These are phyloP conservation scores for Microsporum audouinii DNA, from an alignment of 2,329 filamentous ascomycete genomes.

Conservation along the genomic window DNA sequence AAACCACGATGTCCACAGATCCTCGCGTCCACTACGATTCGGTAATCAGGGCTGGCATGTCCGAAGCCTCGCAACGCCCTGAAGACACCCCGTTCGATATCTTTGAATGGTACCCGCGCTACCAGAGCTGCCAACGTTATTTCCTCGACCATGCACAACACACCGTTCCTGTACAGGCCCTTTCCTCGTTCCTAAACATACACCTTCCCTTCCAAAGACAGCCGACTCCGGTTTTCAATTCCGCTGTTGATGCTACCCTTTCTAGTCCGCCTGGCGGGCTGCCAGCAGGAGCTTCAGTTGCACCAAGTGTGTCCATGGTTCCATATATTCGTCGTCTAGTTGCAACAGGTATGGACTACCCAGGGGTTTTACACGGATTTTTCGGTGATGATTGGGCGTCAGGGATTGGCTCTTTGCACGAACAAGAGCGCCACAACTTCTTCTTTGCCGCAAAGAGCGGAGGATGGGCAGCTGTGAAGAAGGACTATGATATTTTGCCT, in stretches of 20 bases:
- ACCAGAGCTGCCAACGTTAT: conserved; percentile 79
- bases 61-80: conserved; percentile 26
- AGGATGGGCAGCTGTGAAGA: conserved; percentile 79
- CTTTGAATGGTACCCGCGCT: conserved; percentile 84
- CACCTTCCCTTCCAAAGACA: conserved; percentile 71
- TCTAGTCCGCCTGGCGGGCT: conserved; percentile 36
- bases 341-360: conserved; percentile 80
- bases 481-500: conserved; percentile 75
- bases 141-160: conserved; percentile 89
- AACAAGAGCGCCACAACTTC: conserved; percentile 85
- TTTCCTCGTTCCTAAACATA: conserved; percentile 87
- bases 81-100: conserved; percentile 45
- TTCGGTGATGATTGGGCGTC: conserved; percentile 86
- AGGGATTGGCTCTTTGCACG: conserved; percentile 71
- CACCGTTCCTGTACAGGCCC: conserved; percentile 67
- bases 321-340: conserved; percentile 86
- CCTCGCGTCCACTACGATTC: conserved; percentile 24
- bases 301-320: conserved; percentile 53
- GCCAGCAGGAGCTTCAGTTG: conserved; percentile 27
- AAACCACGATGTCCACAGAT: conserved; percentile 9
- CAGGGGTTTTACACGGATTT: conserved; percentile 80
- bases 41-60: conserved; percentile 28
- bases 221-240: conserved; percentile 38
- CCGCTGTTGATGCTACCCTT: conserved; percentile 19
- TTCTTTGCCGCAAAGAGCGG: conserved; percentile 90